Evolutionary conservation across 179 eudicot genomes (phyloP), one percentile per base, ranked within the genome.

Genomic region (Beta macrorhiza): DNA sequence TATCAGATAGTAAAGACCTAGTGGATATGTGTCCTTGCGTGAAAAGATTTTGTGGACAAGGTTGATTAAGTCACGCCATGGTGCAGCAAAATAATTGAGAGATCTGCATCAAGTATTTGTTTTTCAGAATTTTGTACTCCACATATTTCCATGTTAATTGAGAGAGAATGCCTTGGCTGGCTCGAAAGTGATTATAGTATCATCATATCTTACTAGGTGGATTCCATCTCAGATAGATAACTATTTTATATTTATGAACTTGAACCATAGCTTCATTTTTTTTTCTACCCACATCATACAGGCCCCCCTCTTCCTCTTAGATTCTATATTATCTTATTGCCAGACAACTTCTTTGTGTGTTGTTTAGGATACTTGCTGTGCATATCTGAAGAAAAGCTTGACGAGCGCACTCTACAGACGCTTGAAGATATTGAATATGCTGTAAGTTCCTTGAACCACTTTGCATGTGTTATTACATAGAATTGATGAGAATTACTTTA

Each of bases 341-440:
- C 37, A 29, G 71, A 74, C 55, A 42, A 14, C 49, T 55, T 61
- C 49, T 55, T 61, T 78, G 20, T 56, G 47, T 62, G 83, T 76
- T 49, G 53, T 67, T 52, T 69, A 97, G 99, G 99, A 77, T 97
- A 97, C 87, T 76, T 97, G 83, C 87, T 97, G 87, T 97, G 98
- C 89, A 87, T 90, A 72, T 91, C 87, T 78, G 92, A 90, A 84
- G 93, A 97, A 83, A 92, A 91, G 76, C 91, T 92, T 75, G 89
- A 88, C 75, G 97, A 92, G 22, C 74, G 86, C n/a, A 81, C 83
- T 4, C 83, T 97, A 68, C 88, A 89, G 82, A 87, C 83, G 65
- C 91, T 97, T 80, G 89, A 90, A 84, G 99, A 94, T 83, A 83
- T 89, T 83, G 99, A 94, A 86, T 97, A 91, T 92, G 95, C 97